These are phyloP conservation scores for Rhazya stricta DNA, from an alignment of 257 asterid genomes.

Conservation along the genomic window DNA sequence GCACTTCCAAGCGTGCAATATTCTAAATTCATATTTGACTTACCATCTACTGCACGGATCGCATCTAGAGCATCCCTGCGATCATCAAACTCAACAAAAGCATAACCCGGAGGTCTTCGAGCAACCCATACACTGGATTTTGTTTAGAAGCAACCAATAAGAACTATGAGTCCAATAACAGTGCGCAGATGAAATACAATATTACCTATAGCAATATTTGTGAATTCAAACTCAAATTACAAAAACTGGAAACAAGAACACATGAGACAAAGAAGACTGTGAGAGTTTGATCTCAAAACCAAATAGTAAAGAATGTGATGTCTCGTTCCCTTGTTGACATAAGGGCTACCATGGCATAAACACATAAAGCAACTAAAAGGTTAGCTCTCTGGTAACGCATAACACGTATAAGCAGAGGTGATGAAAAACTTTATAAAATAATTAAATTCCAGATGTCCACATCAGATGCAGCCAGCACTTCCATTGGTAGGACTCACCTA, in stretches of 20 bases:
- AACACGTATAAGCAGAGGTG: no score
- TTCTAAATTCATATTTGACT: background rate
- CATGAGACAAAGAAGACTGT: background rate
- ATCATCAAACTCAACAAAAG: constrained; percentile 57
- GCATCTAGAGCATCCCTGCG: constrained; percentile 60
- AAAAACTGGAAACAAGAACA: background rate
- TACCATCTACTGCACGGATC: constrained; percentile 53
- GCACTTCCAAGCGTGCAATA: background rate
- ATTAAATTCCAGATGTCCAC: no score
- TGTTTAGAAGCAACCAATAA: background rate
- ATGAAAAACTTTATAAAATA: no score
- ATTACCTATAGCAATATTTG: background rate
- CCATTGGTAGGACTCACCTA: background rate
- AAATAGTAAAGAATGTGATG: background rate
- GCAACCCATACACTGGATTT: constrained; percentile 60
- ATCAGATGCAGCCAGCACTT: background rate
- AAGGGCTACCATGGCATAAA: no score
- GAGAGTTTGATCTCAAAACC: background rate
- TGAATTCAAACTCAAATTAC: background rate
- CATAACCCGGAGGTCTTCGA: constrained; percentile 62
- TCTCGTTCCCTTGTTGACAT: no score
- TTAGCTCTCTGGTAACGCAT: no score
- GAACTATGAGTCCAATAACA: background rate
- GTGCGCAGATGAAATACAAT: background rate
- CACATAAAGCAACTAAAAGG: no score